Conservation (phyloP, 2,329 filamentous ascomycete genomes). For the Ophiostoma sp. region DNA sequence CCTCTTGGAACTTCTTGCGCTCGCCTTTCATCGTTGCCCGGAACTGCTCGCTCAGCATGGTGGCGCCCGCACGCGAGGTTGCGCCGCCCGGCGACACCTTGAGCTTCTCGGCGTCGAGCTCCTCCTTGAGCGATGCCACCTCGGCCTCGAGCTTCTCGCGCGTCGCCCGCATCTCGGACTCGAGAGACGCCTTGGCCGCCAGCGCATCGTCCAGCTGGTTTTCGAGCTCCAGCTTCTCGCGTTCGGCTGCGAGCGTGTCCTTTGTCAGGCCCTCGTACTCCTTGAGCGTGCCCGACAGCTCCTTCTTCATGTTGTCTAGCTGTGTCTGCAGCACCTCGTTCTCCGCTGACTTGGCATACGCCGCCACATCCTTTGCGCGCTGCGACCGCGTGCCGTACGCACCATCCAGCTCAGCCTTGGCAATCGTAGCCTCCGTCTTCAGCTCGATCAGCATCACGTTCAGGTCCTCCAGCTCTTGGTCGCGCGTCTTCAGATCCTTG, state of each 20-base stretch:
- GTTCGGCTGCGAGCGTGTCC: constrained; percentile 47
- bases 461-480: constrained; percentile 46
- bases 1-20: constrained; percentile 52
- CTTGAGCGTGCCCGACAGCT: constrained; percentile 46
- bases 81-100: constrained; percentile 37
- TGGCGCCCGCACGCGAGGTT: constrained; percentile 41
- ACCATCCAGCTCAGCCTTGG: constrained; percentile 56
- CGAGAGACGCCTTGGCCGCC: constrained; percentile 35
- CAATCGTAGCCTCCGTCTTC: constrained; percentile 57
- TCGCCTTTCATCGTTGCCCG: constrained; percentile 52
- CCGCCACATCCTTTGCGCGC: constrained; percentile 53
- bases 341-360: constrained; percentile 46
- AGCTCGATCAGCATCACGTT: constrained; percentile 51
- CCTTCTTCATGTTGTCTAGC: constrained; percentile 46
- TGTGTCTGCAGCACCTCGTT: constrained; percentile 43
- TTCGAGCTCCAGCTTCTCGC: constrained; percentile 46
- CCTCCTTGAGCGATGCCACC: constrained; percentile 43
- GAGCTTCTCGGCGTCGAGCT: constrained; percentile 47
- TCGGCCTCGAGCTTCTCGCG: constrained; percentile 41
- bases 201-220: constrained; percentile 39
- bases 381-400: constrained; percentile 56
- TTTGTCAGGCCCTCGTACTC: constrained; percentile 51
- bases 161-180: constrained; percentile 37
- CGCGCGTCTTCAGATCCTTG: constrained; percentile 44
- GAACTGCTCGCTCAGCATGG: constrained; percentile 53